Evolutionary conservation across 805 yeast species (phyloP), one percentile per base, ranked within the genome.

Genomic region (Cyberlindnera suaveolens): DNA sequence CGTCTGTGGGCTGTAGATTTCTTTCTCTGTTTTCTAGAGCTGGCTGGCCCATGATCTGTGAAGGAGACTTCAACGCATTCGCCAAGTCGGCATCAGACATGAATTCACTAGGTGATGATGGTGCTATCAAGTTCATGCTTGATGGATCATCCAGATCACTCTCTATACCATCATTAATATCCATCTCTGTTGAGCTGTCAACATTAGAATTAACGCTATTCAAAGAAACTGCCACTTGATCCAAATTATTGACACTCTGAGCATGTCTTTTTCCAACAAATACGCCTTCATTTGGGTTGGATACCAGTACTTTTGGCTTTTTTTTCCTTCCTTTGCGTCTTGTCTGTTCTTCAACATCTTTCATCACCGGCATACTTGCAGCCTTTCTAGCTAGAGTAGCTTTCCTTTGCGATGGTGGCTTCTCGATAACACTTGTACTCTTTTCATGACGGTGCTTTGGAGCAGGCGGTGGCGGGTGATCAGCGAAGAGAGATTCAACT

Each of bases 391-490:
- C 61, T 19, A 45, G 40, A 1, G 42, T 43, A 5, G 50, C 42
- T 36, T 49, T 51, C 37, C 50, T 42, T 15, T 43, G 48, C 9
- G 42, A 19, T 17, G 46, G 42, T 6, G 46, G 45, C 43, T 43
- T 50, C 7, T 44, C 48, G 16, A 40, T 42, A 30, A 42, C 31
- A 18, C 46, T 34, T 27, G 43, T 49, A 29, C 48, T 53, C 34
- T 58, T 56, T 6, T 84, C 79, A 56, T 83, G 81, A 40, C 79
- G 83, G 52, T 80, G 83, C 51, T 80, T 77, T 37, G 84, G 82
- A 26, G 80, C 80, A 7, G 75, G 76, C 14, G 82, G 81, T 3
- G 81, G 80, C 10, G 77, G 66, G 11, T 63, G 56, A 29, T 69
- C 59, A 49, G 85, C 78, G 56, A 77, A 68, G 42, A 70, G 44